A percentile compares a stretch with the other conserved stretches of the same genome.
Conservation (phyloP, 352 stramenopile genomes). For the Phytophthora sojae region DNA sequence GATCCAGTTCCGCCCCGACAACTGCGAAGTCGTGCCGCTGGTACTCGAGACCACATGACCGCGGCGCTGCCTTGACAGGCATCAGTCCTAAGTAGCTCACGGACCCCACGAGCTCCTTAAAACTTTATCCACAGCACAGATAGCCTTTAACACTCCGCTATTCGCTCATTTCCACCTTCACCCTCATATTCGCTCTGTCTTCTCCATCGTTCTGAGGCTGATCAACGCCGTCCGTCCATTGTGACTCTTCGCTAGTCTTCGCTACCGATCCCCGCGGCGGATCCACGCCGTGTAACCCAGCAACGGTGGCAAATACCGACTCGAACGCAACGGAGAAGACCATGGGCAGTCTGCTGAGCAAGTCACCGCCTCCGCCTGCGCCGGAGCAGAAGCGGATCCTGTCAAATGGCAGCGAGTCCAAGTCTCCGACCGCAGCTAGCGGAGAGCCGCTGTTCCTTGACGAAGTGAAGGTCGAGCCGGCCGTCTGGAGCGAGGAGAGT, state of each 20-base stretch:
- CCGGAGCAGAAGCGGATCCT: slow-evolving; percentile 24
- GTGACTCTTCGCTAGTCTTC: slow-evolving; percentile 18
- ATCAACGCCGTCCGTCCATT: slow-evolving; percentile 21
- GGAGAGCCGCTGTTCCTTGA: slow-evolving; percentile 53
- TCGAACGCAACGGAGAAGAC: slow-evolving; percentile 13
- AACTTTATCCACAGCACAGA: not conserved
- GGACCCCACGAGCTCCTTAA: not conserved
- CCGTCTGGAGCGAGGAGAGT: slow-evolving; percentile 61
- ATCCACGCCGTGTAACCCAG: slow-evolving; percentile 6
- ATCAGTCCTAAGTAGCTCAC: not conserved
- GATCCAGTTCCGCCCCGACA: slow-evolving; percentile 41
- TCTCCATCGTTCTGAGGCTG: not conserved
- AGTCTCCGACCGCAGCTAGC: slow-evolving; percentile 1
- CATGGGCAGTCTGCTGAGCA: slow-evolving; percentile 33
- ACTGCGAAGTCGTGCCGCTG: slow-evolving; percentile 48
- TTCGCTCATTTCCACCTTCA: not conserved
- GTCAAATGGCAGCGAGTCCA: not conserved
- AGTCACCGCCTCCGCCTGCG: not conserved
- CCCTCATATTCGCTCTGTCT: no score
- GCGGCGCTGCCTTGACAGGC: not conserved
- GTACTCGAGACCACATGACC: slow-evolving; percentile 15
- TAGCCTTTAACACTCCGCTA: not conserved
- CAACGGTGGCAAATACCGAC: not conserved
- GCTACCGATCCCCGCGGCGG: not conserved
- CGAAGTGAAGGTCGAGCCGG: slow-evolving; percentile 55